Conservation (phyloP, 345 rosid genomes). For the Raphanus sativus region DNA sequence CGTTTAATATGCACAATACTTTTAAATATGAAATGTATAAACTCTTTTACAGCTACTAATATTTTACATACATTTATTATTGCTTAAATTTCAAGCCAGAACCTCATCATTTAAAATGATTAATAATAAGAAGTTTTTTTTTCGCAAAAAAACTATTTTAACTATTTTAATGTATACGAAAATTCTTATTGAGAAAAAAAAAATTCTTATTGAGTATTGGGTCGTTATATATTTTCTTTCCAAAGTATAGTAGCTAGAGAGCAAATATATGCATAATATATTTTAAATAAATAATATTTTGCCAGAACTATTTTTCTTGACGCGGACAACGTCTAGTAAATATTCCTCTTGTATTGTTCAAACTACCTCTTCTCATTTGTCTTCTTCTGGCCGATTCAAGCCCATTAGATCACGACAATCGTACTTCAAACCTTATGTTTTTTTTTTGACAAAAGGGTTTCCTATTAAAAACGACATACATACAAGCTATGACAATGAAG, state of each 20-base stretch:
- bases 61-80: background rate
- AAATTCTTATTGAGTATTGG: background rate
- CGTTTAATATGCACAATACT: background rate
- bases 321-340: slow-evolving; percentile 36
- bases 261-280: background rate
- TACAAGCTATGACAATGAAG: background rate
- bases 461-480: background rate
- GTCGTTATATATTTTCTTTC: slow-evolving; percentile 6
- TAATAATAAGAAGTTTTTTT: background rate
- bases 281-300: background rate
- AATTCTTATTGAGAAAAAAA: too few relatives aligned
- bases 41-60: background rate
- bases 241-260: slow-evolving; percentile 12
- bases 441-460: background rate
- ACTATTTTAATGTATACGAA: background rate
- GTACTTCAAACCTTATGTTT: slow-evolving; percentile 14
- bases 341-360: slow-evolving; percentile 32
- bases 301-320: slow-evolving; percentile 6
- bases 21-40: background rate
- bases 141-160: background rate
- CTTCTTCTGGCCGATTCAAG: slow-evolving; percentile 30
- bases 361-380: slow-evolving; percentile 24
- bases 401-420: slow-evolving; percentile 35
- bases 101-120: background rate
- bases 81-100: background rate